phyloP scores from a whole-genome alignment of 2,329 filamentous ascomycete genomes.

The Hymenoscyphus linearis region DNA sequence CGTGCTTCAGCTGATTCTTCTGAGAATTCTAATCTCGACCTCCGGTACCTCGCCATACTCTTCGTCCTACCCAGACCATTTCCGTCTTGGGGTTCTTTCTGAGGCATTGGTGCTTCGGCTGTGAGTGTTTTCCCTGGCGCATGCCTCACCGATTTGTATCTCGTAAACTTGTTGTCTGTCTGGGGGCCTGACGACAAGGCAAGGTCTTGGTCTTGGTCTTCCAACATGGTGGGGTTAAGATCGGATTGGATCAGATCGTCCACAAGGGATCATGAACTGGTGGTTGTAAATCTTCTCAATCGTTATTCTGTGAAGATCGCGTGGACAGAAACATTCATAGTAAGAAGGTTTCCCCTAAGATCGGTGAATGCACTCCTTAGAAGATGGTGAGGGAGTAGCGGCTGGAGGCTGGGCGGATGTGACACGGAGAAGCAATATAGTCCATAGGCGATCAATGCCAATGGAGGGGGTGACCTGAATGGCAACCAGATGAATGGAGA shows the following conservation, averaged over 20 bases:
- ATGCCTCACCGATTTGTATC: conserved; percentile 53
- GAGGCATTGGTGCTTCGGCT: conserved; percentile 18
- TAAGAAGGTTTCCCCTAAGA: neutral
- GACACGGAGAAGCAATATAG: neutral
- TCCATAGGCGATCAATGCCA: neutral
- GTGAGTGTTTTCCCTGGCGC: conserved; percentile 24
- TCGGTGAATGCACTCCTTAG: neutral
- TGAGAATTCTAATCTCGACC: conserved; percentile 18
- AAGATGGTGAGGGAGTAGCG: neutral
- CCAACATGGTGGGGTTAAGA: conserved; percentile 16
- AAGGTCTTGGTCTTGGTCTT: conserved; percentile 15
- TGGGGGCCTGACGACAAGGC: conserved; percentile 8
- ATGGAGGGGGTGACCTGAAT: neutral
- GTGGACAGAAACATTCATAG: neutral
- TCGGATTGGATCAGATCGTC: neutral
- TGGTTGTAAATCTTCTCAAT: neutral
- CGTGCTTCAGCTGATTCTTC: conserved; percentile 2
- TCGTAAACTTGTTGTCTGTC: conserved; percentile 45
- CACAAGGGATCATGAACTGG: neutral
- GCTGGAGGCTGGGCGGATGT: neutral
- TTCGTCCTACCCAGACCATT: conserved; percentile 29
- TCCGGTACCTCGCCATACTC: conserved; percentile 37
- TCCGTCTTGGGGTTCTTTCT: conserved; percentile 29
- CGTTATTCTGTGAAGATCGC: neutral
- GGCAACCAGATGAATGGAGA: neutral